These are phyloP conservation scores for Camelina sativa DNA, from an alignment of 345 rosid species.

Conservation along the genomic window DNA sequence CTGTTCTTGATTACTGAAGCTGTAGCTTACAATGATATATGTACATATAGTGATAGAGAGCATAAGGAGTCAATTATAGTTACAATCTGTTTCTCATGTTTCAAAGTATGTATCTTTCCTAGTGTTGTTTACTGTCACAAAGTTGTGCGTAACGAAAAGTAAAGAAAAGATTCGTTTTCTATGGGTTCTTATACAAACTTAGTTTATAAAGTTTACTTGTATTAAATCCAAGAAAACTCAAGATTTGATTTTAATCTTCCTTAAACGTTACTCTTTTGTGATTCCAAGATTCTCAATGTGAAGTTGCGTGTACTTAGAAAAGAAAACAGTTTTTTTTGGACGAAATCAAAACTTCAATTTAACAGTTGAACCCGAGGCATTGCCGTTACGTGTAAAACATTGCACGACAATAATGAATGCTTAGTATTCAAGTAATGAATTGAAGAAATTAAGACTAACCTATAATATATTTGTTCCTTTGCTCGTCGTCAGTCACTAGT, in stretches of 20 bases:
- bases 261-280: constrained; percentile 36
- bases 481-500: background rate
- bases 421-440: constrained; percentile 18
- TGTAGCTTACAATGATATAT: constrained; percentile 18
- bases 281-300: constrained; percentile 29
- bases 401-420: constrained; percentile 20
- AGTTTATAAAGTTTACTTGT: too few species aligned
- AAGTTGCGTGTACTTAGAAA: background rate
- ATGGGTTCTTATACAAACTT: too few species aligned
- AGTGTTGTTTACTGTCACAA: constrained; percentile 1
- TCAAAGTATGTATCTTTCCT: background rate
- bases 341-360: constrained; percentile 1
- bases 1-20: constrained; percentile 61
- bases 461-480: background rate
- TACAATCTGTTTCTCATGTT: constrained; percentile 12
- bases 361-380: background rate
- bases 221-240: too few species aligned
- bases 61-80: constrained; percentile 29
- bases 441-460: background rate
- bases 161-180: too few species aligned
- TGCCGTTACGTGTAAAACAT: constrained; percentile 21
- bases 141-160: too few species aligned
- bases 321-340: background rate
- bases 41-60: constrained; percentile 40
- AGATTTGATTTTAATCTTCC: constrained; percentile 21